These are phyloP conservation scores for Tetracladium maxilliforme DNA, from an alignment of 2,329 filamentous ascomycete genomes.

Conservation along the genomic window DNA sequence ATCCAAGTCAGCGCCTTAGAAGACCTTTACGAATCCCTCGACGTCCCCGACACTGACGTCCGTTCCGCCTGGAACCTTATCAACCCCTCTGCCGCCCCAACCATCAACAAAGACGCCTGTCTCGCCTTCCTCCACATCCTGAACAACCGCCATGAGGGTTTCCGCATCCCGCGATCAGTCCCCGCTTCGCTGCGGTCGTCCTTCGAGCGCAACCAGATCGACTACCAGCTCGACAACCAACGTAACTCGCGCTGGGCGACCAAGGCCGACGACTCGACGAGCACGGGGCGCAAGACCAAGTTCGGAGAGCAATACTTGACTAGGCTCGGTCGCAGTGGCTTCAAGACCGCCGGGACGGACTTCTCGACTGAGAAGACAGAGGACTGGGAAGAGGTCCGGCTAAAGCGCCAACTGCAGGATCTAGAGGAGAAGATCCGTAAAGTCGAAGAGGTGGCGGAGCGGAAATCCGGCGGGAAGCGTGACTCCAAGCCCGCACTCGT, in stretches of 20 bases:
- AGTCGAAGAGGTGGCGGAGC: slow-evolving; percentile 60
- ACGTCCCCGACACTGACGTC: slow-evolving; percentile 63
- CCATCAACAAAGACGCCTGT: slow-evolving; percentile 88
- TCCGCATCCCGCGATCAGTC: slow-evolving; percentile 80
- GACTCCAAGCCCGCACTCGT: slow-evolving; percentile 79
- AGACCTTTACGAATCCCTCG: slow-evolving; percentile 72
- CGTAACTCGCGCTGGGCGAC: slow-evolving; percentile 61
- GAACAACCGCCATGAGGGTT: slow-evolving; percentile 90
- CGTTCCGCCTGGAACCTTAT: slow-evolving; percentile 94
- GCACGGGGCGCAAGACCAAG: slow-evolving; percentile 83
- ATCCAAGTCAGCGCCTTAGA: slow-evolving; percentile 59
- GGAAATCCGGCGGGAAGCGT: slow-evolving; percentile 46
- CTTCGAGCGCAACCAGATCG: slow-evolving; percentile 92
- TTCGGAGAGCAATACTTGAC: slow-evolving; percentile 96
- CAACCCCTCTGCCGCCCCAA: slow-evolving; percentile 70
- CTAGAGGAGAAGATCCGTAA: slow-evolving; percentile 77
- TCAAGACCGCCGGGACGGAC: slow-evolving; percentile 76
- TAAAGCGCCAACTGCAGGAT: slow-evolving; percentile 85
- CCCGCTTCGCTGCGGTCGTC: slow-evolving; percentile 80
- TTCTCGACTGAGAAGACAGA: slow-evolving; percentile 74
- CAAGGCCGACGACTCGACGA: slow-evolving; percentile 63
- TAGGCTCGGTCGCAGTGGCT: slow-evolving; percentile 64
- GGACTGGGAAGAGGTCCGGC: slow-evolving; percentile 93
- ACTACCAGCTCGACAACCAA: slow-evolving; percentile 80
- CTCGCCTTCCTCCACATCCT: slow-evolving; percentile 94